These are phyloP conservation scores for Lipomyces yamadae DNA, from an alignment of 805 yeast genomes.

Conservation along the genomic window DNA sequence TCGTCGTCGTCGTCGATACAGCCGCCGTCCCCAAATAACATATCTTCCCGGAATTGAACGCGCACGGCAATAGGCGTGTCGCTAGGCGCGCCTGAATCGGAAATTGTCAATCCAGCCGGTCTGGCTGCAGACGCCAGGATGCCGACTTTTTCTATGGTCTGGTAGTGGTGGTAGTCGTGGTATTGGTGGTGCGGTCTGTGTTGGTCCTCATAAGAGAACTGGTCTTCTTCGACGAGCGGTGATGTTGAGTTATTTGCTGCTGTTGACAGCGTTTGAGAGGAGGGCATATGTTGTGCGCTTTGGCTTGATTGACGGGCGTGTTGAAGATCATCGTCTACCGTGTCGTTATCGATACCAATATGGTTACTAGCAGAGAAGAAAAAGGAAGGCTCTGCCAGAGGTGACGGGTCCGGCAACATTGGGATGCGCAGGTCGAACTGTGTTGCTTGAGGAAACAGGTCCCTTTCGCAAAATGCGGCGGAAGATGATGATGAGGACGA, in stretches of 20 bases:
- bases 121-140: background rate
- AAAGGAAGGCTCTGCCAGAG: conserved; percentile 27
- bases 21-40: conserved; percentile 18
- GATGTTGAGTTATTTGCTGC: background rate
- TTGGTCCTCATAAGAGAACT: background rate
- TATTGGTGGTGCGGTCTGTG: conserved; percentile 5
- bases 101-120: background rate
- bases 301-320: background rate
- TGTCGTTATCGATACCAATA: background rate
- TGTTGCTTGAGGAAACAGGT: conserved; percentile 25
- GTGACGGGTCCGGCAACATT: conserved; percentile 34
- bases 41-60: conserved; percentile 21
- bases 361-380: background rate
- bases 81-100: background rate
- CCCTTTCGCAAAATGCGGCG: conserved; percentile 9
- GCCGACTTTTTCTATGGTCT: background rate
- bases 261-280: conserved; percentile 6
- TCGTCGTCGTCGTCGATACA: conserved; percentile 24
- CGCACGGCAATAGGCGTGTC: conserved; percentile 15
- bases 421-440: conserved; percentile 31
- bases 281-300: background rate
- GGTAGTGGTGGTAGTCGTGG: conserved; percentile 4
- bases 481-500: background rate
- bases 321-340: background rate
- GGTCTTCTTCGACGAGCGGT: background rate